Percentiles rank a stretch among this genome's conserved stretches.
These are phyloP conservation scores for Phytophthora cryptogea DNA, from an alignment of 352 stramenopile genomes.

Conservation along the genomic window DNA sequence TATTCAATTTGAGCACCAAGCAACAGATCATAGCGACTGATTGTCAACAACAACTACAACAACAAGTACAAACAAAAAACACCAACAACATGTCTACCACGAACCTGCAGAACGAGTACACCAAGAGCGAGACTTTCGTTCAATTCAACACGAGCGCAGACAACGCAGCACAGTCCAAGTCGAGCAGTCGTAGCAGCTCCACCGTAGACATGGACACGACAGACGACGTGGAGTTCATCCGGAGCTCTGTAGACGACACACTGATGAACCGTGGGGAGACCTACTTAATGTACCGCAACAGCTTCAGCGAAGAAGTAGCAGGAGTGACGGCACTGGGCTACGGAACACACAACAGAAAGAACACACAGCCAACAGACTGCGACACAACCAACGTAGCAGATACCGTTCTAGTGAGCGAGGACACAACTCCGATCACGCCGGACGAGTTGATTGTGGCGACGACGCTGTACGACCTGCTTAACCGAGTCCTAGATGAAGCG, in stretches of 20 bases:
- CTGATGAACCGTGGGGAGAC: slow-evolving; percentile 17
- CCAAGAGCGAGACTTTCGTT: background rate
- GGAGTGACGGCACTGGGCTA: slow-evolving; percentile 19
- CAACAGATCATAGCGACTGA: slow-evolving; percentile 20
- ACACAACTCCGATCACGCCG: slow-evolving; percentile 16
- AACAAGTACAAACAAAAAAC: slow-evolving; percentile 7
- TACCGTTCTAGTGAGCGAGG: slow-evolving; percentile 3
- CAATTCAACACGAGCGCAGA: slow-evolving; percentile 10
- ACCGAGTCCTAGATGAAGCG: slow-evolving; percentile 2
- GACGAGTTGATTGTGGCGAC: slow-evolving; percentile 22
- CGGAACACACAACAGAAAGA: slow-evolving; percentile 24
- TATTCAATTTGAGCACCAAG: slow-evolving; percentile 26
- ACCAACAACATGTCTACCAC: slow-evolving; percentile 24
- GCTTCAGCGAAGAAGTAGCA: slow-evolving; percentile 25
- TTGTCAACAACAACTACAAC: slow-evolving; percentile 14
- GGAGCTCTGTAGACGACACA: slow-evolving; percentile 6
- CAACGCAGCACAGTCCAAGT: slow-evolving; percentile 11
- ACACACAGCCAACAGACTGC: slow-evolving; percentile 14
- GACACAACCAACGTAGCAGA: slow-evolving; percentile 10
- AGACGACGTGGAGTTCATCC: slow-evolving; percentile 19
- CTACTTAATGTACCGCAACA: slow-evolving; percentile 14
- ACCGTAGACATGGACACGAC: slow-evolving; percentile 17
- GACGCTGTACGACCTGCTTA: slow-evolving; percentile 23
- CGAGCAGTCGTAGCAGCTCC: slow-evolving; percentile 13
- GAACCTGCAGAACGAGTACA: slow-evolving; percentile 20